phyloP scores from a whole-genome alignment of 371 early-diverging fungal genomes.

The Mucor indicus region DNA sequence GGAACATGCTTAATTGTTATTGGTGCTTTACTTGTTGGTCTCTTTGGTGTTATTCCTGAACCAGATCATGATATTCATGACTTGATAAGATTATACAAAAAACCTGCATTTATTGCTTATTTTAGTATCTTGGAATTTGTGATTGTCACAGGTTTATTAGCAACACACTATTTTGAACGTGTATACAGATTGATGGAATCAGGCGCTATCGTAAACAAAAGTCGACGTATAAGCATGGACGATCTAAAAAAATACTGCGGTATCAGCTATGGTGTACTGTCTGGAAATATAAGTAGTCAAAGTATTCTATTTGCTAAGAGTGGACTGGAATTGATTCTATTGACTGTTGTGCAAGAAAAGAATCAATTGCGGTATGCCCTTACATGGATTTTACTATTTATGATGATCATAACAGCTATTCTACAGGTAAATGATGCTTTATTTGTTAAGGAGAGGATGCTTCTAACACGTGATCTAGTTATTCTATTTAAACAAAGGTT shows the following conservation, averaged over 20 bases:
- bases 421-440: constrained; percentile 54
- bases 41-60: constrained; percentile 76
- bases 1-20: constrained; percentile 72
- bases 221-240: not conserved
- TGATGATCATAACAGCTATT: constrained; percentile 64
- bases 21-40: constrained; percentile 69
- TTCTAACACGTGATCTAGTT: constrained; percentile 55
- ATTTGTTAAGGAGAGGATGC: not conserved
- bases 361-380: constrained; percentile 72
- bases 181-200: constrained; percentile 28
- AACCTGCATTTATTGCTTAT: constrained; percentile 71
- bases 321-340: constrained; percentile 69
- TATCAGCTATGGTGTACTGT: constrained; percentile 64
- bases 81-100: constrained; percentile 65
- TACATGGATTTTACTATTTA: constrained; percentile 68
- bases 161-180: constrained; percentile 51
- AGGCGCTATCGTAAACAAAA: not conserved
- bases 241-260: constrained; percentile 39
- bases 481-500: constrained; percentile 76
- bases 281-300: constrained; percentile 75
- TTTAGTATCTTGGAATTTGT: constrained; percentile 59
- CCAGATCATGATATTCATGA: constrained; percentile 72
- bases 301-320: constrained; percentile 79
- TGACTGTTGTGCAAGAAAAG: constrained; percentile 56
- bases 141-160: constrained; percentile 49